Base-by-base conservation (phyloP, 129 eudicot genomes). In the Chrysanthemum seticuspe region DNA sequence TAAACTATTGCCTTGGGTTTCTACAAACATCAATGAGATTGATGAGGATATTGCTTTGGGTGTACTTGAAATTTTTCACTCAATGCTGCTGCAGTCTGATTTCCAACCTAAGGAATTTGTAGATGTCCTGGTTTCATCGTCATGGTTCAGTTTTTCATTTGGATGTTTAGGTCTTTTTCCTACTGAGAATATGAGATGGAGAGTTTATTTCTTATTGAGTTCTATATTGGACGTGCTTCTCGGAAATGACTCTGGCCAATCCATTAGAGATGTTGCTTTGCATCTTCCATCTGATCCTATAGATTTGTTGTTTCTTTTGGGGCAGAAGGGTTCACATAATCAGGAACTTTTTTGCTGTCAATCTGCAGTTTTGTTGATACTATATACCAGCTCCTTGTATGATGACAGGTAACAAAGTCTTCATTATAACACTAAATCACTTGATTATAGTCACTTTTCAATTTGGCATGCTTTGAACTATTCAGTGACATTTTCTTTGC, bases 91-190 rank as follows among this genome's bases (percentile, higher is more conserved):
- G 56, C 91, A 82, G 60, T 76, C 82, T 36, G 83, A 78, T 64
- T 64, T 53, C 64, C 80, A 83, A 52, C 77, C 83, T 68, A 79
- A 81, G 81, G 80, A 75, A 58, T 85, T 95, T 62, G 87, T 84
- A 40, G 70, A 71, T 67, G 76, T 65, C 72, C 66, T 95, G 79
- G 86, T 90, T 55, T 79, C 91, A 48, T 82, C 86, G 13, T 88
- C 91, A 62, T 95, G 99, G 97, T 95, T 88, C 81, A 81, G 97
- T 78, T 75, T 81, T 66, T 78, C 85, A 49, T 90, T 88, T 74
- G 89, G 88, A 54, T 95, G 97, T 69, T 87, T 95, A 71, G 99
- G 99, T 45, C 67, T 90, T 53, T 90, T 90, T 79, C 91, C 97
- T 47, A 62, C 85, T 1, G 96, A 90, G 73, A 88, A 70, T 75